phyloP scores from a whole-genome alignment of 306 rosid species.

The Benincasa hispida region DNA sequence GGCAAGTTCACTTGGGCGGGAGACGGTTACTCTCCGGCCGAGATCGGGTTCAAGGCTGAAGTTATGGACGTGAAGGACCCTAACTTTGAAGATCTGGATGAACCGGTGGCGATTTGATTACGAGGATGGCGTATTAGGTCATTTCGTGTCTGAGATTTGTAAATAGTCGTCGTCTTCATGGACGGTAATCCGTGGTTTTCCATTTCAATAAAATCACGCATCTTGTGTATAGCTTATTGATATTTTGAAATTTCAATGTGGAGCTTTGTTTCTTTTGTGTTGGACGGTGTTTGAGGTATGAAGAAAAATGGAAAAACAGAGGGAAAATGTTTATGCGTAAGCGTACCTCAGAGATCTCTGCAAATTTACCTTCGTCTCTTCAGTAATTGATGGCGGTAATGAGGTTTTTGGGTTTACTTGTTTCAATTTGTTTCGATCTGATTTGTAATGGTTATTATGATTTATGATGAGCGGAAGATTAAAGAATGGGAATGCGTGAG shows the following conservation, averaged over 20 bases:
- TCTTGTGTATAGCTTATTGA: background rate
- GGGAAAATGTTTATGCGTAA: background rate
- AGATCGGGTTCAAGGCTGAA: conserved; percentile 29
- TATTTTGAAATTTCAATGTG: background rate
- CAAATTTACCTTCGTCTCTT: background rate
- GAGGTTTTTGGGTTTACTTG: too few relatives aligned
- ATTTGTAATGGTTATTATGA: background rate
- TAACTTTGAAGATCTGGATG: conserved; percentile 61
- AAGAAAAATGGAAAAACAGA: background rate
- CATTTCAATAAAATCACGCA: background rate
- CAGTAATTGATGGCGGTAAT: too few relatives aligned
- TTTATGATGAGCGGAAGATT: too few relatives aligned
- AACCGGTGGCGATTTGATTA: conserved; percentile 19
- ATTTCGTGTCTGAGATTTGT: background rate
- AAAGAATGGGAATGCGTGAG: background rate
- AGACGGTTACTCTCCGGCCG: conserved; percentile 29
- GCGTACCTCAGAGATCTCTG: background rate
- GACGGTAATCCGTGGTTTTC: background rate
- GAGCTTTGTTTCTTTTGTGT: background rate
- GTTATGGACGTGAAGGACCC: conserved; percentile 61
- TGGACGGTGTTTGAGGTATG: background rate
- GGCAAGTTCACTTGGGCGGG: conserved; percentile 93
- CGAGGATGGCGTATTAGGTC: background rate
- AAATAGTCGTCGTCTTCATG: background rate
- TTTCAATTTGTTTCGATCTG: background rate